Percentiles rank a stretch among this genome's conserved stretches.
These are phyloP conservation scores for Elongisporangium undulatum DNA, from an alignment of 352 stramenopile genomes.

Conservation along the genomic window DNA sequence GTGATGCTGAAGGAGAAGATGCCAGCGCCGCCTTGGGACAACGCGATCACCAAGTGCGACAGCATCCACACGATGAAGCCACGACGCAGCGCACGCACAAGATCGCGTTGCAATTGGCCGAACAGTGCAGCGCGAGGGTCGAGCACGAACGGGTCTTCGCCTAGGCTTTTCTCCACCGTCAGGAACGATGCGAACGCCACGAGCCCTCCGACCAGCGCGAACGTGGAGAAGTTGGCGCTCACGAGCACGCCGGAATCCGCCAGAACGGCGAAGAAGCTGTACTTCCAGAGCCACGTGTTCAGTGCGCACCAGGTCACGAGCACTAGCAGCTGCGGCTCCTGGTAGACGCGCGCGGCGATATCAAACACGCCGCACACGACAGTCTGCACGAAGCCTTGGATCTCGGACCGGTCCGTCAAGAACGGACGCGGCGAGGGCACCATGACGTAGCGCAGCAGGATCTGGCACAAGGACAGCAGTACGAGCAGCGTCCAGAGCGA, in stretches of 20 bases:
- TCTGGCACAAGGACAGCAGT: constrained; percentile 17
- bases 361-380: constrained; percentile 30
- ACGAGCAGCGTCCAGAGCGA: constrained; percentile 17
- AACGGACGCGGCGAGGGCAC: constrained; percentile 24
- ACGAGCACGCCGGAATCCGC: constrained; percentile 1
- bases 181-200: constrained; percentile 44
- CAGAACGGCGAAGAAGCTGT: constrained; percentile 6
- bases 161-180: constrained; percentile 31
- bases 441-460: constrained; percentile 41
- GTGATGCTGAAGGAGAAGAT: constrained; percentile 17
- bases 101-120: constrained; percentile 28
- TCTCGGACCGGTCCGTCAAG: constrained; percentile 15
- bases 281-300: constrained; percentile 51
- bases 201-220: constrained; percentile 29
- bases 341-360: constrained; percentile 17
- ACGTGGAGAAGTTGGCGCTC: constrained; percentile 19
- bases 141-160: constrained; percentile 44
- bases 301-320: constrained; percentile 35
- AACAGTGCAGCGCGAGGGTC: constrained; percentile 35
- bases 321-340: constrained; percentile 43
- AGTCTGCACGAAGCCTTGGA: constrained; percentile 25
- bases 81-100: constrained; percentile 37
- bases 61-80: constrained; percentile 33
- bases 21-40: background rate
- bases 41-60: constrained; percentile 16